Evolutionary conservation across 768 basidiomycete species (phyloP), one percentile per base, ranked within the genome.

Genomic region (Tricholoma bakamatsutake): DNA sequence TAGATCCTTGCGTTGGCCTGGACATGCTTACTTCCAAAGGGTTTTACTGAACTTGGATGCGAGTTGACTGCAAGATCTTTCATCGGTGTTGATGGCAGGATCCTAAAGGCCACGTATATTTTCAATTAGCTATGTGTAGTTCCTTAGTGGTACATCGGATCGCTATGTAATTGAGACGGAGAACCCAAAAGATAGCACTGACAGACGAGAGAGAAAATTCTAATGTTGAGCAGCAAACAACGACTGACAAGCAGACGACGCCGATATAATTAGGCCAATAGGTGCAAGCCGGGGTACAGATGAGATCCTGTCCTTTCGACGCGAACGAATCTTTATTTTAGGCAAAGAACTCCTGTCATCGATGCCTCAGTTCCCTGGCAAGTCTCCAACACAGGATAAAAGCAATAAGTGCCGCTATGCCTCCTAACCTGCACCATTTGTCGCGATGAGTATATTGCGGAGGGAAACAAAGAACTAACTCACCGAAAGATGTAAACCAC

Each of bases 401-500:
- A 4, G 84, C 83, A 46, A 85, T 68, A 4, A 66, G 65, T 0
- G 84, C 79, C 1, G 80, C 73, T 6, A 85, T 56, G 1, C 83
- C 84, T 40, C 85, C 84, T 30, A 87, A 57, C 54, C 84, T 87
- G 59, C 27, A 55, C 45, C 18, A 46, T 31, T 24, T 8, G 50
- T 28, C 48, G 40, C 12, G 27, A 48, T 18, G 43, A 50, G 46
- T 48, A n/a, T 21, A n/a, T 34, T 17, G 30, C 31, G 37, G 57
- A 53, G 52, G 9, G 34, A 28, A 39, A 15, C 5, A 46, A 42
- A 50, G n/a, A 2, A 24, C 1, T n/a, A 24, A 71, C 85, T 64
- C 59, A 90, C 90, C 86, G 75, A 66, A 93, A 91, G 31, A 93
- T 81, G 62, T 91, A 80, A 9, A 84, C 90, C 4, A 92, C 82